These are phyloP conservation scores for Maudiozyma humilis DNA, from an alignment of 1,139 yeast species.

Conservation along the genomic window DNA sequence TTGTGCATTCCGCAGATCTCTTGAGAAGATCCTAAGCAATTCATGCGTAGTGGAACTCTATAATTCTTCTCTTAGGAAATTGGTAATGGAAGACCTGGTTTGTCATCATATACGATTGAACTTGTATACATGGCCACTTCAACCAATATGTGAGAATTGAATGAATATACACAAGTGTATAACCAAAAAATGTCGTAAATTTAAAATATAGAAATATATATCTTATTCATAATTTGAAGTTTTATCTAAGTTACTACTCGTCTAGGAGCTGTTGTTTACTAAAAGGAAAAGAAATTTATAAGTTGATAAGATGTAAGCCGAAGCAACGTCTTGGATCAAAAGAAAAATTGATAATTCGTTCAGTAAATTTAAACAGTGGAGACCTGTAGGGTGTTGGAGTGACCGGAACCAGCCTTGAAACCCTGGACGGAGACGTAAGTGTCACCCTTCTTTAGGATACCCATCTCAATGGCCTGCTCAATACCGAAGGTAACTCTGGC, in stretches of 20 bases:
- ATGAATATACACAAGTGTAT: too few relatives aligned
- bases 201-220: conserved; percentile 3
- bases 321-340: neutral
- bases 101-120: neutral
- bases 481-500: conserved; percentile 91
- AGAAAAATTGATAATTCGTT: neutral
- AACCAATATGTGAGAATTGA: too few relatives aligned
- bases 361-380: conserved; percentile 34
- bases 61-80: too few relatives aligned
- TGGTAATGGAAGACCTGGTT: too few relatives aligned
- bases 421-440: conserved; percentile 94
- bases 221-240: conserved; percentile 4
- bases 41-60: too few relatives aligned
- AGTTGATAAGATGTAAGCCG: neutral
- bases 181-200: conserved; percentile 6
- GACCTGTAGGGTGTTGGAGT: conserved; percentile 93
- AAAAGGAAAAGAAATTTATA: neutral
- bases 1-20: too few relatives aligned
- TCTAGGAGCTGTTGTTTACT: neutral
- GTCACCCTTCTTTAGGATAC: conserved; percentile 82
- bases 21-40: too few relatives aligned
- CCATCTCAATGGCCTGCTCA: conserved; percentile 79
- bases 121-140: too few relatives aligned
- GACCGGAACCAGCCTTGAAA: conserved; percentile 98
- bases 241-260: neutral